Conservation (phyloP, 1,284 basidiomycete genomes). For the Ustilago trichophora region DNA sequence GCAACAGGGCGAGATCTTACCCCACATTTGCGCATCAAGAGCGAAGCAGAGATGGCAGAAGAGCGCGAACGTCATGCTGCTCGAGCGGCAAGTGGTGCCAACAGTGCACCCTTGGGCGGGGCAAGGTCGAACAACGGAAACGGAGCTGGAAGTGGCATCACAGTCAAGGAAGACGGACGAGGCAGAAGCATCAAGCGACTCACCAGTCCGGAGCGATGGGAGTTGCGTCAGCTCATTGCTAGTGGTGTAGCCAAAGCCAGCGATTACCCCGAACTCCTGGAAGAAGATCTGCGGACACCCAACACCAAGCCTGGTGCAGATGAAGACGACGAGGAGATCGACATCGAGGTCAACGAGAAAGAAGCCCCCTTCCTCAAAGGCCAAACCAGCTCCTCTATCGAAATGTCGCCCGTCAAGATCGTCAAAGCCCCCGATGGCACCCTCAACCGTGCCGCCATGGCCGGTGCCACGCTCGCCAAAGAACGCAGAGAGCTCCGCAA, state of each 20-base stretch:
- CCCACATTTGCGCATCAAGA: constrained; percentile 90
- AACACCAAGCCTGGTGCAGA: constrained; percentile 43
- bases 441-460: constrained; percentile 91
- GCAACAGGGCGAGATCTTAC: constrained; percentile 85
- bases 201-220: constrained; percentile 97
- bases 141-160: constrained; percentile 33
- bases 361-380: constrained; percentile 96
- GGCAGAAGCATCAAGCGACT: constrained; percentile 77
- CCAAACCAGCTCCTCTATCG: constrained; percentile 92
- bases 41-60: constrained; percentile 77
- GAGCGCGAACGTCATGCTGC: constrained; percentile 45
- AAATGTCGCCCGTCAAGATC: constrained; percentile 91
- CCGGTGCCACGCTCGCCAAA: constrained; percentile 90
- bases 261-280: constrained; percentile 95
- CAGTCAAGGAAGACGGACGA: constrained; percentile 49
- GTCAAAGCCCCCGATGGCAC: constrained; percentile 75
- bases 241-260: constrained; percentile 90
- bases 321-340: constrained; percentile 75
- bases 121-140: constrained; percentile 9
- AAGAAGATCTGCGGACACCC: constrained; percentile 68
- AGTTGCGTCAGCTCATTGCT: constrained; percentile 97
- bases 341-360: constrained; percentile 95
- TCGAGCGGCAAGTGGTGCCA: constrained; percentile 68
- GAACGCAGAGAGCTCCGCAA: constrained; percentile 92
- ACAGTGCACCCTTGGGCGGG: constrained; percentile 68